phyloP scores from a whole-genome alignment of 1,284 basidiomycete species.

The Phaffia rhodozyma region DNA sequence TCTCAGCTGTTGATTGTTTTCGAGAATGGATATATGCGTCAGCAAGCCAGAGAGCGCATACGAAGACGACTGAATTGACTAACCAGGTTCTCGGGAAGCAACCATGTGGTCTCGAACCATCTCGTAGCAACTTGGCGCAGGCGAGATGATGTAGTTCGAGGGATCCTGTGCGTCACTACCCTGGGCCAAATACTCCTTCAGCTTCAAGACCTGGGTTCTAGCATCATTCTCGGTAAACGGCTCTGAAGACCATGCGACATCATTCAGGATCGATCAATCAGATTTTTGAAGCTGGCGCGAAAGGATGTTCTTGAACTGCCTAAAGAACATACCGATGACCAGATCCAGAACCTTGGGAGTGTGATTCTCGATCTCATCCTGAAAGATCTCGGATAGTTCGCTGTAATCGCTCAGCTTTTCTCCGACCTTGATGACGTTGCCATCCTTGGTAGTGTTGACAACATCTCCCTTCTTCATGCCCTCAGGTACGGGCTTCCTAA shows the following conservation, averaged over 20 bases:
- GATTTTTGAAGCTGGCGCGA: neutral
- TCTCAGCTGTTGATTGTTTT: neutral
- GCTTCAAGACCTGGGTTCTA: slow-evolving; percentile 38
- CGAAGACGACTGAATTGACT: neutral
- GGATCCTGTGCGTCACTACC: slow-evolving; percentile 34
- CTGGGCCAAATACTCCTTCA: slow-evolving; percentile 39
- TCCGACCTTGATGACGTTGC: slow-evolving; percentile 31
- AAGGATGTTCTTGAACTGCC: neutral
- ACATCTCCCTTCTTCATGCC: slow-evolving; percentile 20
- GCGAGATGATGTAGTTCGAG: slow-evolving; percentile 35
- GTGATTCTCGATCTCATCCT: slow-evolving; percentile 22
- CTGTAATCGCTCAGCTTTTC: slow-evolving; percentile 36
- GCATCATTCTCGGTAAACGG: slow-evolving; percentile 41
- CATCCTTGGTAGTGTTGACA: slow-evolving; percentile 28
- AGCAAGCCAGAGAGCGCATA: neutral
- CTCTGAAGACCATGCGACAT: slow-evolving; percentile 26
- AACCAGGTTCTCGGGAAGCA: slow-evolving; percentile 22
- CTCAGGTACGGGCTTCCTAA: slow-evolving; percentile 26
- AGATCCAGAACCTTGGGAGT: slow-evolving; percentile 32
- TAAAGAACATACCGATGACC: slow-evolving; percentile 26
- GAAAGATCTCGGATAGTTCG: slow-evolving; percentile 36
- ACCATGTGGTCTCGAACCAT: slow-evolving; percentile 36
- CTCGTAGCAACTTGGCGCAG: slow-evolving; percentile 41
- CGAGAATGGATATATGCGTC: neutral
- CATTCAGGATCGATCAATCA: neutral